These are phyloP conservation scores for Sclerotinia sclerotiorum DNA, from an alignment of 2,329 filamentous ascomycete genomes.

Conservation along the genomic window DNA sequence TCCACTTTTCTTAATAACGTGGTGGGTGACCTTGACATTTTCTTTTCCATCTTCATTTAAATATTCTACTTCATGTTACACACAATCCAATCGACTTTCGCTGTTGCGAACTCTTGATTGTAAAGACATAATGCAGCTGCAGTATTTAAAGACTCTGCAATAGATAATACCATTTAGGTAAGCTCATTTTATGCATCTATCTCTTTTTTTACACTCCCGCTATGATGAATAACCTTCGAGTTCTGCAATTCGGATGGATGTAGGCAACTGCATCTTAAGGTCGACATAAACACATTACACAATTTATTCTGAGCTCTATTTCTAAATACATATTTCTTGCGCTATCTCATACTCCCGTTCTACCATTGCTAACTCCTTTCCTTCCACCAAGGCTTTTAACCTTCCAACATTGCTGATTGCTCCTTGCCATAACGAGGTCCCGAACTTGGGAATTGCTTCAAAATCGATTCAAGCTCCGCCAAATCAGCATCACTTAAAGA, in stretches of 20 bases:
- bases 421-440: slow-evolving; percentile 50
- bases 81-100: neutral
- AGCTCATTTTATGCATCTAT: neutral
- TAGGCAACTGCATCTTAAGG: slow-evolving; percentile 28
- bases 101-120: neutral
- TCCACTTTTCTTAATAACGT: neutral
- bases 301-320: slow-evolving; percentile 25
- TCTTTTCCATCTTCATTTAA: neutral
- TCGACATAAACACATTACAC: slow-evolving; percentile 38
- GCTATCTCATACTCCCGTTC: neutral
- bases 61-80: neutral
- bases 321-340: neutral
- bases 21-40: neutral
- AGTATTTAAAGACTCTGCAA: neutral
- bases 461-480: slow-evolving; percentile 50
- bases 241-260: slow-evolving; percentile 40
- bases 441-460: slow-evolving; percentile 49
- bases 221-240: slow-evolving; percentile 37
- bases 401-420: neutral
- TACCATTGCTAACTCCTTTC: neutral
- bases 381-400: neutral
- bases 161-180: slow-evolving; percentile 9
- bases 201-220: neutral
- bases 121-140: neutral
- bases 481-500: slow-evolving; percentile 53